A percentile compares a stretch with the other conserved stretches of the same genome.
Evolutionary conservation across 2,329 filamentous ascomycete genomes (phyloP).

Genomic region (Cytospora chrysosperma): DNA sequence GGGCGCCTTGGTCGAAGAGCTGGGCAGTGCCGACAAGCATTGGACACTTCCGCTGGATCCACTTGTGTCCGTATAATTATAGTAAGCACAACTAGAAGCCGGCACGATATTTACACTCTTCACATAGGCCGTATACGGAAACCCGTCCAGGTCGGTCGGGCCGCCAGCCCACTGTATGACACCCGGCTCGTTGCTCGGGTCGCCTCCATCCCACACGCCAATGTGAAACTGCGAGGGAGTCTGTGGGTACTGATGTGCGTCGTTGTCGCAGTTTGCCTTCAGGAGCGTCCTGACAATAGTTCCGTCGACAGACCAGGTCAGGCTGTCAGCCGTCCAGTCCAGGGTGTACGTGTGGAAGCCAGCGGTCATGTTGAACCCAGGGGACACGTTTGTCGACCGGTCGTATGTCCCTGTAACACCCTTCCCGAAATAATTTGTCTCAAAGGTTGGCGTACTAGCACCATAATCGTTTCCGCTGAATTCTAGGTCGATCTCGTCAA

Average conservation of each 20-base stretch:
- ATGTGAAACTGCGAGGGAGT: constrained; percentile 10
- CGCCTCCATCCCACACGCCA: constrained; percentile 9
- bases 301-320: constrained; percentile 6
- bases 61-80: constrained; percentile 8
- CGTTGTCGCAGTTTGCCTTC: constrained; percentile 3
- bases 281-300: background rate
- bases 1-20: background rate
- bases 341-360: constrained; percentile 4
- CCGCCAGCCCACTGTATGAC: constrained; percentile 13
- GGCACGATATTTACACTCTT: constrained; percentile 7
- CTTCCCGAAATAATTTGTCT: constrained; percentile 13
- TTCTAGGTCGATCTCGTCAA: constrained; percentile 13
- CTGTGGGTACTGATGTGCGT: constrained; percentile 7
- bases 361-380: background rate
- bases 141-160: background rate
- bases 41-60: constrained; percentile 4
- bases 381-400: constrained; percentile 1
- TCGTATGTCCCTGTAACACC: constrained; percentile 8
- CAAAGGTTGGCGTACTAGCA: background rate
- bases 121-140: background rate
- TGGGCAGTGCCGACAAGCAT: background rate
- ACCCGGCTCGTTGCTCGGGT: background rate
- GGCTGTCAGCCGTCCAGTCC: constrained; percentile 8
- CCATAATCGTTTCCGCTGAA: constrained; percentile 7
- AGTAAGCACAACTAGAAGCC: constrained; percentile 8